Evolutionary conservation across 192 early-diverging fungal species (phyloP), one percentile per base, ranked within the genome.

Genomic region (Rhizoclosmatium globosum): DNA sequence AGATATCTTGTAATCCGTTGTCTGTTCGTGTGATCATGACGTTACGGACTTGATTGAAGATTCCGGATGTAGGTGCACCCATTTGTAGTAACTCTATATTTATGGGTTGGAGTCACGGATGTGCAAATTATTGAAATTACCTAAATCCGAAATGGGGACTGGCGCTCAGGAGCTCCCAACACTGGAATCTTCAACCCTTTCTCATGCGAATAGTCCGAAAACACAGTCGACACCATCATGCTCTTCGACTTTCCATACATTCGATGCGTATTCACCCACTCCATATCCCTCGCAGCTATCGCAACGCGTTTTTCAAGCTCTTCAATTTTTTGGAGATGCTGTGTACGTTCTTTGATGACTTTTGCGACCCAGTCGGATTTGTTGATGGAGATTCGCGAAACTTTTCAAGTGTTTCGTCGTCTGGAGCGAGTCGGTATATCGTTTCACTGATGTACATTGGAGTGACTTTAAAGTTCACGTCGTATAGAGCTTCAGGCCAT

Each of bases 1-100:
- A 85, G 47, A 46, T 19, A 19, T 42, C 42, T n/a, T 81, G 53
- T 23, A 84, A 72, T 0, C 69, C 79, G 57, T 77, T 84, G 67
- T 76, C 74, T 38, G 64, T 76, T 43, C 74, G 61, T 17, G 47
- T 50, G 47, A 56, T 64, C 61, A 76, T 76, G 47, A 47, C 38
- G 31, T 76, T 76, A 19, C 74, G 61, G 19, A 76, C 64, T 76
- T 76, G 74, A 50, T 76, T 76, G 64, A 76, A 76, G 21, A 76
- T 66, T 64, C 74, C 74, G 3, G 46, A 47, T 4, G 74, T 66
- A 1, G 74, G 64, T 46, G 62, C 64, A 3, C 74, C 72, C 7
- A 74, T 38, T 43, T 62, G 56, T 38, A 74, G 72, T 17, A 74
- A 38, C 46, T 59, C 72, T 74, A 31, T 17, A 68, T 68, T 7